Evolutionary conservation across 768 basidiomycete genomes (phyloP).

Genomic region (Lentinula edodes): DNA sequence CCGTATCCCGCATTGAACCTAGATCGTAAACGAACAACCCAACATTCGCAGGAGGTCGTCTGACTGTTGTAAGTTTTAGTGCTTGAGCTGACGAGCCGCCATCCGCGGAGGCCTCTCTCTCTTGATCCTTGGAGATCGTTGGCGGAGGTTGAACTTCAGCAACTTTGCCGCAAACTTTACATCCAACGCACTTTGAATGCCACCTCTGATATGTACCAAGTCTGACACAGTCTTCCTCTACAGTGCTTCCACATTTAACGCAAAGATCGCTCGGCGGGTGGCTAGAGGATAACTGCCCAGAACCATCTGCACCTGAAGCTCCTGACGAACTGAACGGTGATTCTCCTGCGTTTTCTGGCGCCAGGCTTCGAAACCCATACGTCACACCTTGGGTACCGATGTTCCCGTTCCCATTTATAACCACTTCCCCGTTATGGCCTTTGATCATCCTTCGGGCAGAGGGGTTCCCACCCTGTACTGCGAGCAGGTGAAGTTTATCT

Average conservation of each 20-base stretch:
- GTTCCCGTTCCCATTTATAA: conserved; percentile 40
- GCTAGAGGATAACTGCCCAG: conserved; percentile 47
- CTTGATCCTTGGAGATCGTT: conserved; percentile 11
- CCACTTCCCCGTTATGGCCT: conserved; percentile 53
- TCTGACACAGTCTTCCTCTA: conserved; percentile 96
- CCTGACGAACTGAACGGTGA: conserved; percentile 52
- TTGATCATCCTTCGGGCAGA: conserved; percentile 71
- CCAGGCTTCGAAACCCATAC: conserved; percentile 89
- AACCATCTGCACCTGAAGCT: neutral
- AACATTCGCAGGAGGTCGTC: conserved; percentile 79
- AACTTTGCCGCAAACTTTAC: conserved; percentile 69
- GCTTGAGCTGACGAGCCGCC: conserved; percentile 17
- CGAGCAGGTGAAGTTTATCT: conserved; percentile 88
- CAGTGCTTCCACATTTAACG: conserved; percentile 79
- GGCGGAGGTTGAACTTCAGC: conserved; percentile 53
- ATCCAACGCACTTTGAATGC: conserved; percentile 94
- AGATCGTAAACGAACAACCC: conserved; percentile 72
- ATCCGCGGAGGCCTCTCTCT: conserved; percentile 26
- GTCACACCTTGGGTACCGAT: conserved; percentile 81
- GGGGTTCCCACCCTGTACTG: conserved; percentile 80
- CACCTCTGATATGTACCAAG: conserved; percentile 95
- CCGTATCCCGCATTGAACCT: conserved; percentile 61
- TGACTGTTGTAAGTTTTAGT: conserved; percentile 57
- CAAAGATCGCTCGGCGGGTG: conserved; percentile 89
- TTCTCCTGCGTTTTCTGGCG: conserved; percentile 87